Percentiles rank a stretch among this genome's conserved stretches.
These are phyloP conservation scores for Aspergillus calidoustus DNA, from an alignment of 2,329 filamentous ascomycete genomes.

Conservation along the genomic window DNA sequence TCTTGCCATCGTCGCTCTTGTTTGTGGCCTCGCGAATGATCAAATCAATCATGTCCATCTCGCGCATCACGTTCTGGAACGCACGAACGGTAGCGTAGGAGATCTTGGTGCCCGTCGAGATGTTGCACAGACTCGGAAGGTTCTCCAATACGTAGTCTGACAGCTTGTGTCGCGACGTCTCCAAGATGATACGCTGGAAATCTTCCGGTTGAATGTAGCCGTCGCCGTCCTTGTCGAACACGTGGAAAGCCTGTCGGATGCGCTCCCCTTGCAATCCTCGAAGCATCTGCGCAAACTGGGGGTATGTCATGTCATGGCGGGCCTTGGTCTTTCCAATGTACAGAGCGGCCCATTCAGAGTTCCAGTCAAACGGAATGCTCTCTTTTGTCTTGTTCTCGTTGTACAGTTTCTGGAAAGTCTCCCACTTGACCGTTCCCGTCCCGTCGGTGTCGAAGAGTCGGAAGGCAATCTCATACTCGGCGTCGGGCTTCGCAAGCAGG, in stretches of 20 bases:
- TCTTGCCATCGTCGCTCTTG: slow-evolving; percentile 87
- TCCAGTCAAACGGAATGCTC: slow-evolving; percentile 94
- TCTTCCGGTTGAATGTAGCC: slow-evolving; percentile 95
- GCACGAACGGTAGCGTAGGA: slow-evolving; percentile 97
- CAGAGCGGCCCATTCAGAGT: slow-evolving; percentile 92
- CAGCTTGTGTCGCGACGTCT: slow-evolving; percentile 93
- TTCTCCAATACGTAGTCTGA: slow-evolving; percentile 94
- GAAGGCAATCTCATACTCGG: slow-evolving; percentile 98
- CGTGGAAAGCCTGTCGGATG: slow-evolving; percentile 91
- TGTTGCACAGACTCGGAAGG: slow-evolving; percentile 91
- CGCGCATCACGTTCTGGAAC: slow-evolving; percentile 96
- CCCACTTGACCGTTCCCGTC: slow-evolving; percentile 84
- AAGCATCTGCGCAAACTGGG: slow-evolving; percentile 97
- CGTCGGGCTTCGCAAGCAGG: slow-evolving; percentile 89
- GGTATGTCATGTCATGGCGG: slow-evolving; percentile 90
- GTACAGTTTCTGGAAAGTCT: slow-evolving; percentile 83
- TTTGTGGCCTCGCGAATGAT: slow-evolving; percentile 85
- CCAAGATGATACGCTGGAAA: slow-evolving; percentile 94
- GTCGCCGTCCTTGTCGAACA: slow-evolving; percentile 87
- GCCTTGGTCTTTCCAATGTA: slow-evolving; percentile 89
- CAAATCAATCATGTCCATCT: slow-evolving; percentile 96
- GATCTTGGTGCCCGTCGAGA: slow-evolving; percentile 87
- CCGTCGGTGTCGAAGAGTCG: slow-evolving; percentile 89
- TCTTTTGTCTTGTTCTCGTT: slow-evolving; percentile 84
- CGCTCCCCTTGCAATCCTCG: slow-evolving; percentile 94